Base-by-base conservation (phyloP, 305 asterid genomes). In the Solanum hybrid region DNA sequence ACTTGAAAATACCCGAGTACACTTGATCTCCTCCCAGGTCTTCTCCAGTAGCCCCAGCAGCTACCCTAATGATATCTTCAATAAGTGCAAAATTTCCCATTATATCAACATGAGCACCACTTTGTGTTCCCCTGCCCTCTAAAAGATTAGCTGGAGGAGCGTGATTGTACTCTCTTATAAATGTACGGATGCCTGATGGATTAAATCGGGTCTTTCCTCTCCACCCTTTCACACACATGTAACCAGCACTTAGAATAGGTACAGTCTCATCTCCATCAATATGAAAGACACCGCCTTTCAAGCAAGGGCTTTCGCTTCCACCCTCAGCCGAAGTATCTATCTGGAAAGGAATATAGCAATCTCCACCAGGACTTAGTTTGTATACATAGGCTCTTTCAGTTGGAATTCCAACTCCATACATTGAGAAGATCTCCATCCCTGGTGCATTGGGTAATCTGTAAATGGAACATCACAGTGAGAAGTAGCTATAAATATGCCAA, bases 51-150 rank as follows among this genome's bases (percentile, higher is more conserved):
- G 97, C 98, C 40, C 99, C 99, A 36, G 97, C 98, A 88, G 99
- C 98, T 45, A 96, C 95, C 89, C 97, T 93, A 24, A 95, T 92
- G 75, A 96, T 80, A 90, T 96, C 99, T 92, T 96, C 98, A 64
- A 96, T 95, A 14, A 96, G 91, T 17, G 95, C 98, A 90, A 94
- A 95, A 90, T 95, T 96, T 75, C 99, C 99, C 98, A 96, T 90
- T 89, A 96, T 96, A 90, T 96, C 97, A 72, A 96, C 99, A 89
- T 96, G 98, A 78, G 98, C 98, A 80, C 98, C 98, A 88, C 98
- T 96, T 89, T 95, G 96, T 13, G 98, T 95, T 87, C 99, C 98
- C 94, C 98, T 92, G 71, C 99, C 99, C 91, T 95, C 98, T 34
- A 96, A 88, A 89, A 95, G 94, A 89, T 93, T 95, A 40, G 95